Base-by-base conservation (phyloP, 225 moss, liverwort and hornwort species). In the Lunularia cruciata region DNA sequence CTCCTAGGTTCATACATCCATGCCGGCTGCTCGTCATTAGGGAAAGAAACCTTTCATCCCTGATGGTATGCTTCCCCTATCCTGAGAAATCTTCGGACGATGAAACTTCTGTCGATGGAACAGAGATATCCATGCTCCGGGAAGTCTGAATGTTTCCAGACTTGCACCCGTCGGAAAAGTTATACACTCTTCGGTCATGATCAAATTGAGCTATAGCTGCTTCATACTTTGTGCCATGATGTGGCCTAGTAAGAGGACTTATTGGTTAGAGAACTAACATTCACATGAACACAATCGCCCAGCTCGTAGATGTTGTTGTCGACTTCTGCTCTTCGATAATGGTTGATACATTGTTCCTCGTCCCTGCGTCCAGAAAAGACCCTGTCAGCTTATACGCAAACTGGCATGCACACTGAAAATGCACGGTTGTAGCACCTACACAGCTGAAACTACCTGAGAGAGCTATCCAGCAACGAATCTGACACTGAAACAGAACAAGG, bases 281-380 rank as follows among this genome's bases (percentile, higher is more conserved):
- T 85, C 3, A 92, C 67, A 64, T 86, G 89, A 13, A 92, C 90
- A 66, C 88, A 95, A 64, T 95, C 95, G 28, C 92, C 95, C n/a
- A 95, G 67, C 46, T 76, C 82, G 56, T 84, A 92, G 2, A 74
- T 72, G 57, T 80, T 68, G 33, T 77, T 82, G 56, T 90, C 88
- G 25, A 95, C 92, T 80, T 90, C 87, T 25, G 95, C 95, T 39
- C 57, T 67, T 47, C 45, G 34, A 26, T 78, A 83, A 47, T 83
- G 82, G 43, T 38, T 42, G 2, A 69, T 11, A 35, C 75, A 83
- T 8, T 69, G 23, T 28, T 78, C 72, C 6, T 43, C 49, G 15
- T 25, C 39, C 47, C 48, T 51, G 35, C 26, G 1, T 18, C 8
- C 20, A 11, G 0, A 33, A 11, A 31, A 22, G 8, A 33, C 20